Evolutionary conservation across 2,329 filamentous ascomycete genomes (phyloP), one percentile per base, ranked within the genome.

Genomic region (Microcyclospora tardicrescens): DNA sequence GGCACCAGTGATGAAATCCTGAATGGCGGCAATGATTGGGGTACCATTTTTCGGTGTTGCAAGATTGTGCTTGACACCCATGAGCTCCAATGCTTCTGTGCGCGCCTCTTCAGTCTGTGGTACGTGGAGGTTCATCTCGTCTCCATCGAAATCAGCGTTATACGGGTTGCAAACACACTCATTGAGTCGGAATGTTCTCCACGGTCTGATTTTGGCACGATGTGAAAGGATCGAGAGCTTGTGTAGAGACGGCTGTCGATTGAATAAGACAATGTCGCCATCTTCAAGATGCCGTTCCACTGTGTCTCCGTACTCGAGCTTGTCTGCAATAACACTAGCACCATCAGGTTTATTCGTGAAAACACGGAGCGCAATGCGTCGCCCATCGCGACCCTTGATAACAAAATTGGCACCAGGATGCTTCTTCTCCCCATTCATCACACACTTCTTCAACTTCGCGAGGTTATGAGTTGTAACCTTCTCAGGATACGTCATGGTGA

Each of bases 201-300:
- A 93, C 0, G 89, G 91, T 36, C 91, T 77, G 35, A 98, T 77
- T 61, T 95, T 95, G 51, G 81, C 91, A 54, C 82, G 78, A 67
- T 98, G 91, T 56, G 84, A 89, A 65, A 98, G 86, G 61, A 98
- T 98, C 77, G 85, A 94, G 48, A 98, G 81, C 61, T 96, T 98
- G 71, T 98, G 91, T 8, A 98, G 73, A 1, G 91, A 98, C 0
- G 91, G 91, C 56, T 98, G 91, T 44, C 91, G 84, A 58, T 98
- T 98, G 72, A 98, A 98, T 1, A 98, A 75, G 1, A 96, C 89
- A 49, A 96, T 82, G 58, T 98, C 91, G 35, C 85, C 84, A 54
- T 98, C 89, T 57, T 94, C 85, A 2, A 98, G 72, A 65, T 98
- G 91, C 24, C 91, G 80, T 57, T 98, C 87, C 5, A 98, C 89